Conservation (phyloP, 2,329 filamentous ascomycete genomes). For the Scedosporium dehoogii region DNA sequence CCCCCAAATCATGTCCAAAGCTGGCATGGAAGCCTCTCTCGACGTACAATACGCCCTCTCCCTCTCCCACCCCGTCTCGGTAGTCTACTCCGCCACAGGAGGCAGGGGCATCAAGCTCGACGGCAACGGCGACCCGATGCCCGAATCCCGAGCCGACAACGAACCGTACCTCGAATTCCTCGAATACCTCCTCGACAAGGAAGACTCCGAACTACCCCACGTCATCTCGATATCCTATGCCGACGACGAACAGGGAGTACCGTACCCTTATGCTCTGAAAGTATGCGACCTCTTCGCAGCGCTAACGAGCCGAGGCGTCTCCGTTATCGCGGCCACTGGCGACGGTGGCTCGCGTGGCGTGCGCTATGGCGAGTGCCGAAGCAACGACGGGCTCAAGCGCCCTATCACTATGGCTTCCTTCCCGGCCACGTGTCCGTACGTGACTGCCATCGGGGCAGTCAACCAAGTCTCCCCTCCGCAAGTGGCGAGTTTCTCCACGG, state of each 20-base stretch:
- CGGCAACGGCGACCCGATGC: conserved; percentile 23
- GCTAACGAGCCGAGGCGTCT: conserved; percentile 40
- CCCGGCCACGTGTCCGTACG: conserved; percentile 57
- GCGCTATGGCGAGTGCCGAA: conserved; percentile 40
- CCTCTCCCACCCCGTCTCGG: conserved; percentile 31
- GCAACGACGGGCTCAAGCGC: conserved; percentile 47
- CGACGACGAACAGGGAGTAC: conserved; percentile 47
- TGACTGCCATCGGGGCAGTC: conserved; percentile 57
- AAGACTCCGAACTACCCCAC: conserved; percentile 37
- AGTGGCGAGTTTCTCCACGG: conserved; percentile 35
- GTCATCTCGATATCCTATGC: conserved; percentile 49
- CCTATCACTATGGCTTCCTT: conserved; percentile 51
- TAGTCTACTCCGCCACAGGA: conserved; percentile 34
- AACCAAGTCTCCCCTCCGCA: conserved; percentile 25
- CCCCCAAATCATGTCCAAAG: conserved; percentile 23
- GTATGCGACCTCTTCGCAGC: conserved; percentile 45
- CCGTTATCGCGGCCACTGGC: conserved; percentile 39
- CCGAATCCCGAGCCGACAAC: conserved; percentile 28
- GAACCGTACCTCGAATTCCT: conserved; percentile 49
- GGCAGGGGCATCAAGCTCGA: conserved; percentile 33
- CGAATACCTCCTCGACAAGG: conserved; percentile 34
- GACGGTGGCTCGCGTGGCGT: conserved; percentile 37
- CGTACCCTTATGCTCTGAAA: conserved; percentile 36
- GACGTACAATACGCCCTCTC: conserved; percentile 39
- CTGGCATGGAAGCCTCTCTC: conserved; percentile 35